Conservation (phyloP, 106 monocot species). For the Platanthera guangdongensis region DNA sequence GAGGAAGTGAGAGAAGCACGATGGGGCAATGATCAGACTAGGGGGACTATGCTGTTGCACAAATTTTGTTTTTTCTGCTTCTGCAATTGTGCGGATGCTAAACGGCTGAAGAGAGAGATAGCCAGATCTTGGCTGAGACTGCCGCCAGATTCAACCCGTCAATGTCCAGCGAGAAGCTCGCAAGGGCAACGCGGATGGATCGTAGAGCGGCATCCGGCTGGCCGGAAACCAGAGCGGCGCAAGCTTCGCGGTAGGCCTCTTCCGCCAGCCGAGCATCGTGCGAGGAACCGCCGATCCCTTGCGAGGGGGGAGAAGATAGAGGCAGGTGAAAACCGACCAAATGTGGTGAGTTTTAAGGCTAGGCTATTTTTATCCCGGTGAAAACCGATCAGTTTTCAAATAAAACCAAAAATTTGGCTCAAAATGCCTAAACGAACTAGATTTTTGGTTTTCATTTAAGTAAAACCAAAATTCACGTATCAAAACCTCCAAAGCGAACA, state of each 20-base stretch:
- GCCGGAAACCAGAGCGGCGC: slow-evolving; percentile 18
- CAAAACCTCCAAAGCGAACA: too few species aligned
- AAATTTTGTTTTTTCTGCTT: slow-evolving; percentile 11
- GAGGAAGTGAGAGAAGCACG: not conserved
- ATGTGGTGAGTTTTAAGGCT: too few species aligned
- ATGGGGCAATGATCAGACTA: not conserved
- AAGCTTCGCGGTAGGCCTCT: slow-evolving; percentile 16
- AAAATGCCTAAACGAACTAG: too few species aligned
- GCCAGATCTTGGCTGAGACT: slow-evolving; percentile 7
- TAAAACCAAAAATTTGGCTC: too few species aligned
- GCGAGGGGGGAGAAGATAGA: too few species aligned
- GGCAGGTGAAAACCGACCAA: too few species aligned
- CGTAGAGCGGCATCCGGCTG: slow-evolving; percentile 4
- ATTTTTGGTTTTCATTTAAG: too few species aligned
- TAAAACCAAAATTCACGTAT: too few species aligned
- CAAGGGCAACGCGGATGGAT: slow-evolving; percentile 11
- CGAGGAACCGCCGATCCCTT: not conserved
- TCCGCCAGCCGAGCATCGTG: slow-evolving; percentile 14
- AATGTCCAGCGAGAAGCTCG: slow-evolving; percentile 16
- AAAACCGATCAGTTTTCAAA: too few species aligned
- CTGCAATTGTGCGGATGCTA: slow-evolving; percentile 8
- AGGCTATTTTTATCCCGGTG: too few species aligned
- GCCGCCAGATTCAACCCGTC: slow-evolving; percentile 14
- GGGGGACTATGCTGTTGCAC: not conserved
- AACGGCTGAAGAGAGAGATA: slow-evolving; percentile 5